These are phyloP conservation scores for Cryomyces minteri DNA, from an alignment of 495 filamentous ascomycete genomes.

Conservation along the genomic window DNA sequence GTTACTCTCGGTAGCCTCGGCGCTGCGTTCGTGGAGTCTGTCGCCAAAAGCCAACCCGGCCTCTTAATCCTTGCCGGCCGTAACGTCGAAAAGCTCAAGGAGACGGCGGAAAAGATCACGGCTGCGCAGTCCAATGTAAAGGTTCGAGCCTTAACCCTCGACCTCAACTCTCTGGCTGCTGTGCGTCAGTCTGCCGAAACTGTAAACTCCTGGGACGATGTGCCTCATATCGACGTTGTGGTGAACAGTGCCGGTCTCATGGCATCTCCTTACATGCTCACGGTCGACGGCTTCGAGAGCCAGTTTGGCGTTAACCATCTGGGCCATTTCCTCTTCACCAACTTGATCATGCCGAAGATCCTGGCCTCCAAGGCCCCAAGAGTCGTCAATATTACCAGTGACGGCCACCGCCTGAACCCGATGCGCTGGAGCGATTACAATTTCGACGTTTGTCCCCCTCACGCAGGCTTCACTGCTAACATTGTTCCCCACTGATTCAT, in stretches of 20 bases:
- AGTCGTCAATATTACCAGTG: constrained; percentile 27
- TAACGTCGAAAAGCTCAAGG: background rate
- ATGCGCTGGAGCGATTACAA: constrained; percentile 28
- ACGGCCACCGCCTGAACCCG: constrained; percentile 8
- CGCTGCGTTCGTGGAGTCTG: background rate
- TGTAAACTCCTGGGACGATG: background rate
- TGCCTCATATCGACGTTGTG: constrained; percentile 25
- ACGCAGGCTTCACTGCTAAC: constrained; percentile 14
- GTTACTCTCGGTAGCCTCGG: background rate
- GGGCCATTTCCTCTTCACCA: constrained; percentile 16
- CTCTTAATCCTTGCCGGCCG: background rate
- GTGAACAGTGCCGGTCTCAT: constrained; percentile 30
- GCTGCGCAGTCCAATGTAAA: background rate
- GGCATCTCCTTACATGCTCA: constrained; percentile 14
- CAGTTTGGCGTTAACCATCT: constrained; percentile 17
- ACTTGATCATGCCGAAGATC: constrained; percentile 25
- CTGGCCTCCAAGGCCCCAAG: constrained; percentile 20
- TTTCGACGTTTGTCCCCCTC: constrained; percentile 19
- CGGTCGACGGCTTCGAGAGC: constrained; percentile 19
- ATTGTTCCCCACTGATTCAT: too few species aligned
- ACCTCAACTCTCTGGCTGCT: background rate
- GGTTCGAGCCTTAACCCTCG: background rate
- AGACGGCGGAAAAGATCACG: background rate
- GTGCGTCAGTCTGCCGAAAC: background rate
- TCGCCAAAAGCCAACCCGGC: background rate